These are phyloP conservation scores for Sarocladium oryzae DNA, from an alignment of 2,329 filamentous ascomycete species.

Conservation along the genomic window DNA sequence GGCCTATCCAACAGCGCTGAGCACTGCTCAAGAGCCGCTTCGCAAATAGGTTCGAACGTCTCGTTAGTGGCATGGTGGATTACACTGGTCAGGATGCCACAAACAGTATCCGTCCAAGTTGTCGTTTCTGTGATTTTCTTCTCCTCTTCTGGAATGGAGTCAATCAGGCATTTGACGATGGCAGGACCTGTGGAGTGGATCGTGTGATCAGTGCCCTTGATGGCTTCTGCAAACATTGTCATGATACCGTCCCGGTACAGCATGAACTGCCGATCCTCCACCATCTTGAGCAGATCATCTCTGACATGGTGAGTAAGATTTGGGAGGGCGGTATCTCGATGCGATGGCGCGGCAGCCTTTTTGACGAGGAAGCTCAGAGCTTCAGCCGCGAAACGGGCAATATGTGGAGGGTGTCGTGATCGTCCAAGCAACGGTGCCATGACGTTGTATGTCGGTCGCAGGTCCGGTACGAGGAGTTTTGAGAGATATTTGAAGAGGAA, in stretches of 20 bases:
- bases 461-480: slow-evolving; percentile 74
- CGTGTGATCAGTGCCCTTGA: slow-evolving; percentile 54
- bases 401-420: slow-evolving; percentile 73
- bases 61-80: slow-evolving; percentile 75
- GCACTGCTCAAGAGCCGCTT: slow-evolving; percentile 50
- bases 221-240: slow-evolving; percentile 83
- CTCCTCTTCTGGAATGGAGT: slow-evolving; percentile 43
- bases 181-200: slow-evolving; percentile 54
- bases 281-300: slow-evolving; percentile 53
- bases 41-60: slow-evolving; percentile 63
- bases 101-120: slow-evolving; percentile 59
- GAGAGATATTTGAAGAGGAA: slow-evolving; percentile 98
- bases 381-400: slow-evolving; percentile 88
- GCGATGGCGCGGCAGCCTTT: slow-evolving; percentile 74
- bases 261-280: slow-evolving; percentile 49
- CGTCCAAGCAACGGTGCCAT: slow-evolving; percentile 81
- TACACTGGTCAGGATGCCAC: slow-evolving; percentile 71
- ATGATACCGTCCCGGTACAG: slow-evolving; percentile 84
- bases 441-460: slow-evolving; percentile 77
- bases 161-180: slow-evolving; percentile 46
- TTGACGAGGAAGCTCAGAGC: slow-evolving; percentile 89
- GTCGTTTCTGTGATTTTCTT: slow-evolving; percentile 38
- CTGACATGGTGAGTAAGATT: slow-evolving; percentile 67
- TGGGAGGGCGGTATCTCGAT: slow-evolving; percentile 66
- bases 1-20: slow-evolving; percentile 9